phyloP scores from a whole-genome alignment of 148 eudicot genomes.

The Rhododendron williamsianum region DNA sequence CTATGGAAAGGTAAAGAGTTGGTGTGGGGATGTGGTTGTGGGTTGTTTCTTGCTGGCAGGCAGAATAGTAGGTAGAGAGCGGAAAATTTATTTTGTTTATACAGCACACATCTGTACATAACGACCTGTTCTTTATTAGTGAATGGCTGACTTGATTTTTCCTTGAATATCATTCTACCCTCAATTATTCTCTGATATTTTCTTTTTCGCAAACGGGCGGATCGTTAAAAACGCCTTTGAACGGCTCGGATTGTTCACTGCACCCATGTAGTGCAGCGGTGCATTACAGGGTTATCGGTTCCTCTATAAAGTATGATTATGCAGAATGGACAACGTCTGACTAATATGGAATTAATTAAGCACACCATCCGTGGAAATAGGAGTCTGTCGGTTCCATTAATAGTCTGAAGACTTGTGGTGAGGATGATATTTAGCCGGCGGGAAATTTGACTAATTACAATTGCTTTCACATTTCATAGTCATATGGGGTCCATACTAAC shows the following conservation, averaged over 20 bases:
- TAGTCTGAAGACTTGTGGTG: neutral
- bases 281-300: neutral
- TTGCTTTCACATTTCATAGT: neutral
- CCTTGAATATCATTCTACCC: neutral
- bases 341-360: neutral
- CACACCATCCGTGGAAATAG: neutral
- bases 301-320: neutral
- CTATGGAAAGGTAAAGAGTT: neutral
- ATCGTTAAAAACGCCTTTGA: too few relatives aligned
- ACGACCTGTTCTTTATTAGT: neutral
- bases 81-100: neutral
- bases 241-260: neutral
- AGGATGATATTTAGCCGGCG: neutral
- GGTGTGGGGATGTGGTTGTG: neutral
- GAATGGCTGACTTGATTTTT: conserved; percentile 12
- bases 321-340: neutral
- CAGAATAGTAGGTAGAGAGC: neutral
- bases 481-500: neutral
- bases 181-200: neutral
- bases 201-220: too few relatives aligned
- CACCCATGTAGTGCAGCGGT: too few relatives aligned
- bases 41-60: conserved; percentile 9
- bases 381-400: neutral
- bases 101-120: conserved; percentile 12
- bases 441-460: neutral